Base-by-base conservation (phyloP, 2,329 filamentous ascomycete species). In the Graphilbum ipis-grandicollis region DNA sequence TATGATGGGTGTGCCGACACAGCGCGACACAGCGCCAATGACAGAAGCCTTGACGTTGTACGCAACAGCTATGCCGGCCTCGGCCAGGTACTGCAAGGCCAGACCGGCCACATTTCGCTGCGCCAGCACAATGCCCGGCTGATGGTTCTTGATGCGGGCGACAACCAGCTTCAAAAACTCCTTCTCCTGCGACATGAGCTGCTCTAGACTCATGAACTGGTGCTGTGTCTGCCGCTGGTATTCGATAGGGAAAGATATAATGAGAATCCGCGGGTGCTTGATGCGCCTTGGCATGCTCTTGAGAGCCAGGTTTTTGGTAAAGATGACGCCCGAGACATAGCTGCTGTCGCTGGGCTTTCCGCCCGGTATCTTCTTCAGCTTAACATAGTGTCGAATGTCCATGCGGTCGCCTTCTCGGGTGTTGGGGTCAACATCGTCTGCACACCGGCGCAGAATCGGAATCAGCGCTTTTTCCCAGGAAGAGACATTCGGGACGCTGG, bases 11-110 rank as follows among this genome's bases (percentile, higher is more conserved):
- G 88, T 92, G 50, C 92, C 82, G 1, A 86, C 84, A 48, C 86
- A 94, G 38, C 90, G 73, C 4, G 90, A 83, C 2, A 98, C 88
- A 3, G 92, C 90, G 50, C 93, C 88, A 39, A 98, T 77, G 12
- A 98, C 90, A 0, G 88, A 92, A 25, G 83, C 75, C 53, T 98
- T 98, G 49, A 98, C 88, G 55, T 98, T 94, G 61, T 90, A 93
- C 1, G 79, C 86, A 12, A 94, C 92, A 3, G 88, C 80, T 43
- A 98, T 92, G 40, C 85, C 82, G 10, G 83, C 83, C 47, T 90
- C 77, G 17, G 85, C 79, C 2, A 98, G 66, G 46, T 92, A 82
- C 48, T 92, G 80, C 37, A 98, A 63, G 3, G 92, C 90, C 33
- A 94, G 65, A 1, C 90, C 88, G 3, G 90, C 90, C 13, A 98